Conservation (phyloP, 805 yeast genomes). For the Maudiozyma bulderi region DNA sequence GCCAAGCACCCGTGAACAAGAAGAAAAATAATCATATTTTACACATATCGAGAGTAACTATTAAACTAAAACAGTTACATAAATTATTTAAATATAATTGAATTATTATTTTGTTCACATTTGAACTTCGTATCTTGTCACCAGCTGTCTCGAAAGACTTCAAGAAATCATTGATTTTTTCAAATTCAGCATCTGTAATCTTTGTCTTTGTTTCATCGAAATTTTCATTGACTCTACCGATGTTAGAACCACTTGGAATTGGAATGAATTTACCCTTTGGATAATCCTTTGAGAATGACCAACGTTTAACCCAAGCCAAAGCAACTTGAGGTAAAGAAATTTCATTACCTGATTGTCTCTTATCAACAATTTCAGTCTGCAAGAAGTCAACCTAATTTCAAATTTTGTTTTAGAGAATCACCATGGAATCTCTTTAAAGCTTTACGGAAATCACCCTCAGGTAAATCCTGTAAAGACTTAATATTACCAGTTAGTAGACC, state of each 20-base stretch:
- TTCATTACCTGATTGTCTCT: slow-evolving; percentile 37
- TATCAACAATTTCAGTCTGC: slow-evolving; percentile 37
- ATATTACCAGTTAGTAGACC: slow-evolving; percentile 65
- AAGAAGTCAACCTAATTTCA: slow-evolving; percentile 40
- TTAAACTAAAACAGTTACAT: no score
- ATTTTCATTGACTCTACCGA: slow-evolving; percentile 53
- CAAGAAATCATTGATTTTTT: slow-evolving; percentile 40
- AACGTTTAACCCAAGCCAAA: slow-evolving; percentile 52
- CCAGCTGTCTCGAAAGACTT: slow-evolving; percentile 43
- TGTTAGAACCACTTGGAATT: slow-evolving; percentile 68
- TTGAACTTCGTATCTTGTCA: slow-evolving; percentile 35
- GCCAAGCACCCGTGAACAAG: no score
- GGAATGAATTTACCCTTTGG: slow-evolving; percentile 50
- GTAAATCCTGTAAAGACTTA: slow-evolving; percentile 37
- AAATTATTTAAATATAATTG: neutral
- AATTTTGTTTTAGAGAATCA: slow-evolving; percentile 49
- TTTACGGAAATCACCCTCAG: slow-evolving; percentile 46
- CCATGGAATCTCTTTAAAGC: slow-evolving; percentile 47
- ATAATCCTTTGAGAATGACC: slow-evolving; percentile 29
- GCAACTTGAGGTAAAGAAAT: slow-evolving; percentile 59
- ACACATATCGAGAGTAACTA: no score
- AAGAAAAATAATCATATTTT: no score
- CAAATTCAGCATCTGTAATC: slow-evolving; percentile 49
- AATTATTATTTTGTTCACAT: neutral
- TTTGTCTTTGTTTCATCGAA: slow-evolving; percentile 31